A percentile compares a stretch with the other conserved stretches of the same genome.
Evolutionary conservation across 192 early-diverging fungal species (phyloP).

Genomic region (Coemansia sp.): DNA sequence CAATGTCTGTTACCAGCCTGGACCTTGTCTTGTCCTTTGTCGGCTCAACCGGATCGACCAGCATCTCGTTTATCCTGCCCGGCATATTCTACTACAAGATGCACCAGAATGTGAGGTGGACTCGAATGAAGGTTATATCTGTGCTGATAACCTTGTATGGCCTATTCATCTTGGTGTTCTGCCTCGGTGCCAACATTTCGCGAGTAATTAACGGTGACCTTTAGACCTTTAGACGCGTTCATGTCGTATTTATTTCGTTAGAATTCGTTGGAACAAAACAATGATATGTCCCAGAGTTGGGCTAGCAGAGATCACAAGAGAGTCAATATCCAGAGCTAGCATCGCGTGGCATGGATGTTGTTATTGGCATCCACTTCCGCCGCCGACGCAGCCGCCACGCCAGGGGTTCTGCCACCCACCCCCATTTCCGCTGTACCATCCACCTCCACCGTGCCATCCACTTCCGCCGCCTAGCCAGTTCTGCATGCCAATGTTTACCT

Average conservation of each 20-base stretch:
- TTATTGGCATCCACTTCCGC: neutral
- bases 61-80: constrained; percentile 96
- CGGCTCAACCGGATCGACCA: constrained; percentile 95
- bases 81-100: constrained; percentile 92
- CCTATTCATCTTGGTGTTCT: constrained; percentile 77
- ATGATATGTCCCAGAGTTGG: neutral
- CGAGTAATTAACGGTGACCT: constrained; percentile 39
- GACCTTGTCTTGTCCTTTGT: constrained; percentile 89
- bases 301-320: neutral
- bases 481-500: constrained; percentile 10
- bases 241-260: neutral
- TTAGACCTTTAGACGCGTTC: constrained; percentile 5
- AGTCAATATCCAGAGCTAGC: neutral
- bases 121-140: constrained; percentile 66
- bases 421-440: neutral
- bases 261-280: neutral
- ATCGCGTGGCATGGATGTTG: neutral
- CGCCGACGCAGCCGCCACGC: neutral
- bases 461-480: constrained; percentile 8
- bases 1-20: constrained; percentile 78
- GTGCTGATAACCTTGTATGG: constrained; percentile 71
- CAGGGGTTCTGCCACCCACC: constrained; percentile 17
- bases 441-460: constrained; percentile 8
- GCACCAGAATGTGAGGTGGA: constrained; percentile 67
- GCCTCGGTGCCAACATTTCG: constrained; percentile 70